Percentiles rank a stretch among this genome's conserved stretches.
phyloP scores from a whole-genome alignment of 495 filamentous ascomycete species.

The Geopyxis carbonaria region DNA sequence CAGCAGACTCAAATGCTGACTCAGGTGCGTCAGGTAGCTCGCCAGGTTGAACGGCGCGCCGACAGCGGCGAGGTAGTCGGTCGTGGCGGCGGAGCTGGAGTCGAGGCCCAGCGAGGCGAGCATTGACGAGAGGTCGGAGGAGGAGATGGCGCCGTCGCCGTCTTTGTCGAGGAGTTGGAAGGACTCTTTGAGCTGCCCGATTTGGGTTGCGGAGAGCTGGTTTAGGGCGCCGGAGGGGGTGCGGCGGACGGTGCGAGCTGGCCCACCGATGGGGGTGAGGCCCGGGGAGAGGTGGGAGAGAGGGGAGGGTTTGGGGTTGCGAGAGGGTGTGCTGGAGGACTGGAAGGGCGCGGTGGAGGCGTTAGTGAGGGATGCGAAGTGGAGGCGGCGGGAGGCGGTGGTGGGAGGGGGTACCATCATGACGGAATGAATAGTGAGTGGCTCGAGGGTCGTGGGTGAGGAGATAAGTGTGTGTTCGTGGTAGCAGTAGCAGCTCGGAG shows the following conservation, averaged over 20 bases:
- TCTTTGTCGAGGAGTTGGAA: slow-evolving; percentile 25
- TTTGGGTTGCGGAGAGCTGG: slow-evolving; percentile 19
- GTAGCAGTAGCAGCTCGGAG: too few relatives aligned
- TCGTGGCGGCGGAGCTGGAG: slow-evolving; percentile 9
- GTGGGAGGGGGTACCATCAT: too few relatives aligned
- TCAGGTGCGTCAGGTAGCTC: slow-evolving; percentile 62
- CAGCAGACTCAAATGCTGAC: slow-evolving; percentile 50
- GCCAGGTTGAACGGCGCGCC: slow-evolving; percentile 62
- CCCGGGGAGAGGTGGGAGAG: slow-evolving; percentile 15
- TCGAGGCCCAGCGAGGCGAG: slow-evolving; percentile 26
- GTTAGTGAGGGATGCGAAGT: too few relatives aligned
- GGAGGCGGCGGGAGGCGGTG: too few relatives aligned
- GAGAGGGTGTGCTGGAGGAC: too few relatives aligned
- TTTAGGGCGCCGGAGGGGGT: slow-evolving; percentile 22
- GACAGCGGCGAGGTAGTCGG: slow-evolving; percentile 30
- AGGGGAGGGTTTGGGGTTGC: slow-evolving; percentile 22
- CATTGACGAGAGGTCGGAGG: slow-evolving; percentile 20
- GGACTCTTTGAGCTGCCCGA: slow-evolving; percentile 23
- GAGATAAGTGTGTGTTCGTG: too few relatives aligned
- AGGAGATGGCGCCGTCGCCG: slow-evolving; percentile 20
- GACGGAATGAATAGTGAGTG: too few relatives aligned
- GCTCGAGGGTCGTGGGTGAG: too few relatives aligned
- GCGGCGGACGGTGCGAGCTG: slow-evolving; percentile 8
- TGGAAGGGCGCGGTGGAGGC: too few relatives aligned
- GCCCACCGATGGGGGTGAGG: slow-evolving; percentile 4